A percentile compares a stretch with the other conserved stretches of the same genome.
Evolutionary conservation across 1,284 basidiomycete species (phyloP).

Genomic region (Tilletia caries): DNA sequence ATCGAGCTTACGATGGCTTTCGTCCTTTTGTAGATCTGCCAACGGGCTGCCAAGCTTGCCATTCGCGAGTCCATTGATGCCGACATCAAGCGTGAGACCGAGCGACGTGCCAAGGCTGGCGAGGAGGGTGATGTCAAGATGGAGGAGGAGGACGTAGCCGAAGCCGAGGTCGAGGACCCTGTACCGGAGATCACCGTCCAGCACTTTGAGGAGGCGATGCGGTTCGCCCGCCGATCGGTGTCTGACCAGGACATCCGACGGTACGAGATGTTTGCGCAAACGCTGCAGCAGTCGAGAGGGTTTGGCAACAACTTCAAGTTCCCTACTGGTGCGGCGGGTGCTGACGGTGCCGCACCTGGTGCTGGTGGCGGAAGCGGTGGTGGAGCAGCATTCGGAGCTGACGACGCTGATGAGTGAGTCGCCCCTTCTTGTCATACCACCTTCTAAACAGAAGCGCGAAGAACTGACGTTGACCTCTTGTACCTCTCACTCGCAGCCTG

Average conservation of each 20-base stretch:
- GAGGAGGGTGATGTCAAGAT: slow-evolving; percentile 58
- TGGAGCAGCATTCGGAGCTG: slow-evolving; percentile 74
- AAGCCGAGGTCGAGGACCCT: slow-evolving; percentile 69
- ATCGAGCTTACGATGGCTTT: no score
- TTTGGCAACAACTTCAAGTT: slow-evolving; percentile 90
- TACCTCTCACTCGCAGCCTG: background rate
- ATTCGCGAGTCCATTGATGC: slow-evolving; percentile 92
- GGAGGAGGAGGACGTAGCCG: slow-evolving; percentile 63
- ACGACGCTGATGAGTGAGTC: slow-evolving; percentile 72
- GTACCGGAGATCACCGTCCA: slow-evolving; percentile 83
- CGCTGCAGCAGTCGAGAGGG: slow-evolving; percentile 45
- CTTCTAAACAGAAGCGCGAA: no score
- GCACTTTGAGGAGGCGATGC: slow-evolving; percentile 94
- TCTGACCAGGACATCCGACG: slow-evolving; percentile 78
- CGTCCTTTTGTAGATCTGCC: slow-evolving; percentile 66
- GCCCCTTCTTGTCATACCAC: background rate
- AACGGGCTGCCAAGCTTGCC: slow-evolving; percentile 92
- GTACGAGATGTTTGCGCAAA: slow-evolving; percentile 60
- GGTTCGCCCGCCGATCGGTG: slow-evolving; percentile 61
- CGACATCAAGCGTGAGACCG: slow-evolving; percentile 77
- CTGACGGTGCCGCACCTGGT: slow-evolving; percentile 20
- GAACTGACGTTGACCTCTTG: no score
- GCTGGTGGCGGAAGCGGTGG: slow-evolving; percentile 60
- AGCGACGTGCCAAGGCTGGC: slow-evolving; percentile 54
- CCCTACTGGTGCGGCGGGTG: slow-evolving; percentile 68